Base-by-base conservation (phyloP, 2,329 filamentous ascomycete genomes). In the Calcarisporium arbuscula region DNA sequence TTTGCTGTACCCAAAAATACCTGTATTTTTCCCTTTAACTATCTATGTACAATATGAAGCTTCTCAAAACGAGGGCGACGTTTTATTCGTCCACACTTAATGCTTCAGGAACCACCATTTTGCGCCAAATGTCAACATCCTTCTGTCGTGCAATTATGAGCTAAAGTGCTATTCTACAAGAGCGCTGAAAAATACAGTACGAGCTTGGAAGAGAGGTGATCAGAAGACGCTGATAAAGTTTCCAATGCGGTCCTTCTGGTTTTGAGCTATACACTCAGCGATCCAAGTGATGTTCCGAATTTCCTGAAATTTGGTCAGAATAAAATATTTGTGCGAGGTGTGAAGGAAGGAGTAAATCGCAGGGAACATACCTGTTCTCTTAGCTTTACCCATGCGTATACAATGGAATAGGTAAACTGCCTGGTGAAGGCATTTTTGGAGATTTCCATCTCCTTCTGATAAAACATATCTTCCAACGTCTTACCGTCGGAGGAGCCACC, bases 201-300 rank as follows among this genome's bases (percentile, higher is more conserved):
- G 38, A 48, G 37, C 35, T 26, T 6, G 27, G 21, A n/a, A n/a
- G n/a, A n/a, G 17, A 19, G 22, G 35, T 28, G 44, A 49, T 74
- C 65, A 95, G 65, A 98, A 95, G 43, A 96, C 92, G 64, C 88
- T 95, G 61, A 98, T 98, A 65, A 94, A 98, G 67, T 96, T 98
- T 51, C 86, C 85, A 59, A 98, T 96, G 57, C 92, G 80, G 64
- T 98, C 92, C 70, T 98, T 98, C 66, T 98, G 92, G 70, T 95
- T 95, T 67, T 98, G 92, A 36, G 92, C 92, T 74, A 98, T 98
- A 67, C 92, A 98, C 65, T 98, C 92, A 16, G 92, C 84, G 61
- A 98, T 98, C 92, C 92, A 98, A 33, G 92, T 96, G 55, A 98
- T 95, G 65, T 98, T 98, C 47, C 92, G 85, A 52, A 96, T 95